A percentile compares a stretch with the other conserved stretches of the same genome.
phyloP scores from a whole-genome alignment of 2,329 filamentous ascomycete genomes.

The Chaetoscypha palmicola region DNA sequence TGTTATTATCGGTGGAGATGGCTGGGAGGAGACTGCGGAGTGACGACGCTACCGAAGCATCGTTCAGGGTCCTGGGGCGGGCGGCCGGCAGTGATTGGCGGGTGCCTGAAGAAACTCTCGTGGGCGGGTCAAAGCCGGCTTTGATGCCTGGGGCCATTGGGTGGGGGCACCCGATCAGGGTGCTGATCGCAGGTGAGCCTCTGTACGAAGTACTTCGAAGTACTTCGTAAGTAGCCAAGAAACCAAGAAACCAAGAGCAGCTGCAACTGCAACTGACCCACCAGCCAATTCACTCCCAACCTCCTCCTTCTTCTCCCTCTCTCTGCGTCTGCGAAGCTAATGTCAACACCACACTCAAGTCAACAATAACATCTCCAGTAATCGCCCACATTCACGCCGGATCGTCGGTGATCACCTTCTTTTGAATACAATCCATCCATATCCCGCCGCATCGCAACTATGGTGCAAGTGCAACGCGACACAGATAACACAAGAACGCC shows the following conservation, averaged over 20 bases:
- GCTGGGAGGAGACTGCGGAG: constrained; percentile 7
- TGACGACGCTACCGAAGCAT: constrained; percentile 2
- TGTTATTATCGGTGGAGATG: constrained; percentile 3
- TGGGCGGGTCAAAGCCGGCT: not conserved
- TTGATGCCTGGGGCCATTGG: not conserved
- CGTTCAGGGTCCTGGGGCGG: not conserved
- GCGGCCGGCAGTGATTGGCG: not conserved
- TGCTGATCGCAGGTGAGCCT: not conserved
- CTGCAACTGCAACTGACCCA: not conserved
- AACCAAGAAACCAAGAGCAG: not conserved
- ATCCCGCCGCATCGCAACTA: constrained; percentile 15
- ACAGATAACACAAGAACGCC: constrained; percentile 12
- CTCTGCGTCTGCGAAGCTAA: no score
- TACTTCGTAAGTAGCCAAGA: not conserved
- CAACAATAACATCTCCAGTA: not conserved
- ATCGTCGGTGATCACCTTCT: constrained; percentile 7
- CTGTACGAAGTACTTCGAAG: no score
- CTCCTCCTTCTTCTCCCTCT: not conserved
- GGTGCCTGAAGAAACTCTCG: not conserved
- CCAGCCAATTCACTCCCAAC: not conserved
- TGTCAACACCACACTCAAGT: no score
- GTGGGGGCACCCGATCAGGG: not conserved
- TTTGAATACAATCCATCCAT: constrained; percentile 7
- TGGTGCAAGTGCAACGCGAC: constrained; percentile 18
- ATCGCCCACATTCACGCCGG: constrained; percentile 2